Evolutionary conservation across 306 rosid species (phyloP), one percentile per base, ranked within the genome.

Genomic region (Trifolium repens): DNA sequence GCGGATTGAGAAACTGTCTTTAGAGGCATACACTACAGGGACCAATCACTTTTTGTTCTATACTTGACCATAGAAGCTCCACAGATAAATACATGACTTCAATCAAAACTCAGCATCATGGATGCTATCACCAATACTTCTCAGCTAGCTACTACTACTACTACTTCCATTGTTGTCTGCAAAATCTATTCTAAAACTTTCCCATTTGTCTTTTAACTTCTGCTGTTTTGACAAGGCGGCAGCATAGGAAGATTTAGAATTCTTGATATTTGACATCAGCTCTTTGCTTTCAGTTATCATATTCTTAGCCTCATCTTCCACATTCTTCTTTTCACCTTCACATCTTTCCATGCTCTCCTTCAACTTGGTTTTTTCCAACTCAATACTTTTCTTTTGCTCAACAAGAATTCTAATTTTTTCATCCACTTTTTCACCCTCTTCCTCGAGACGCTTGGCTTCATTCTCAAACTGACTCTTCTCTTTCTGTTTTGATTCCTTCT

Each of bases 171-270:
- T 4, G 32, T 55, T 44, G 16, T 67, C 68, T 27, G 74, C 74
- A 67, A 76, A 42, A 55, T 32, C 34, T 42, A 53, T 76, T 68
- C 50, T 68, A 52, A 77, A 77, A 69, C 75, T 42, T 77, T 69
- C 81, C 75, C 70, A 77, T 44, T 58, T 59, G 17, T 46, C 70
- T n/a, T 69, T 77, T 53, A 77, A 30, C 53, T 57, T 77, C 42
- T 68, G 75, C 60, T 44, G 53, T 70, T 68, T 46, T 10, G 53
- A 32, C 37, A 68, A n/a, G 3, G 62, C 75, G 32, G 69, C 61
- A 44, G 1, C 53, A 46, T 44, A 68, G 1, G 49, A 58, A 16
- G 73, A 10, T 58, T 32, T 62, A 32, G 69, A 68, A 32, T 59
- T 58, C 69, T 44, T 19, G 30, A 68, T 58, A 8, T 10, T 39